Evolutionary conservation across 305 asterid genomes (phyloP).

Genomic region (Fraxinus nigra): DNA sequence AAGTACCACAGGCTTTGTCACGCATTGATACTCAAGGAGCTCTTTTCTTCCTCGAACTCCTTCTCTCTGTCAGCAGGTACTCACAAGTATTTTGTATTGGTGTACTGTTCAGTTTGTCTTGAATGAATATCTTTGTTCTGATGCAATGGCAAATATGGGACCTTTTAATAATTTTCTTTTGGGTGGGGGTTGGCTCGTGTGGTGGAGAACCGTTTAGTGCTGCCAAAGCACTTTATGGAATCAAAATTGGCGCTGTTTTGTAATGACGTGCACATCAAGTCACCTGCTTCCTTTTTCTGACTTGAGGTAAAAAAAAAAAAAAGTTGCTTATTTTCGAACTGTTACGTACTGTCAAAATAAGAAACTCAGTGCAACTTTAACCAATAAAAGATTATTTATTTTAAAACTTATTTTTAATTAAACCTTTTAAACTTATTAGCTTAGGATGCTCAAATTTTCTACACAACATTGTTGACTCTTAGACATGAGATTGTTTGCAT

Average conservation of each 20-base stretch:
- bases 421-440: neutral
- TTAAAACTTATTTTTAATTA: neutral
- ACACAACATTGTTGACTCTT: neutral
- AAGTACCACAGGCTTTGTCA: constrained; percentile 95
- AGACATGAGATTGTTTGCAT: neutral
- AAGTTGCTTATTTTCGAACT: too few relatives aligned
- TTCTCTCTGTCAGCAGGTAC: constrained; percentile 94
- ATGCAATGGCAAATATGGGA: neutral
- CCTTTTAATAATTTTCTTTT: neutral
- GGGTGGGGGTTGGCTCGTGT: too few relatives aligned
- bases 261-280: neutral
- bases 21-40: constrained; percentile 96
- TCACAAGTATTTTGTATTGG: neutral
- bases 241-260: neutral
- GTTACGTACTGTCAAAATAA: too few relatives aligned
- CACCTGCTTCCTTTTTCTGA: neutral
- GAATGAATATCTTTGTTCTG: neutral
- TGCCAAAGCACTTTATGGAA: neutral
- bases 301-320: neutral
- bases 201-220: neutral
- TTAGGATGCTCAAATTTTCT: neutral
- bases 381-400: neutral
- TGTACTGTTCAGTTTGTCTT: neutral
- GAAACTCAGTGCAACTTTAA: neutral
- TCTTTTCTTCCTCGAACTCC: constrained; percentile 96